Base-by-base conservation (phyloP, 1,284 basidiomycete species). In the Microbotryum scabiosae region DNA sequence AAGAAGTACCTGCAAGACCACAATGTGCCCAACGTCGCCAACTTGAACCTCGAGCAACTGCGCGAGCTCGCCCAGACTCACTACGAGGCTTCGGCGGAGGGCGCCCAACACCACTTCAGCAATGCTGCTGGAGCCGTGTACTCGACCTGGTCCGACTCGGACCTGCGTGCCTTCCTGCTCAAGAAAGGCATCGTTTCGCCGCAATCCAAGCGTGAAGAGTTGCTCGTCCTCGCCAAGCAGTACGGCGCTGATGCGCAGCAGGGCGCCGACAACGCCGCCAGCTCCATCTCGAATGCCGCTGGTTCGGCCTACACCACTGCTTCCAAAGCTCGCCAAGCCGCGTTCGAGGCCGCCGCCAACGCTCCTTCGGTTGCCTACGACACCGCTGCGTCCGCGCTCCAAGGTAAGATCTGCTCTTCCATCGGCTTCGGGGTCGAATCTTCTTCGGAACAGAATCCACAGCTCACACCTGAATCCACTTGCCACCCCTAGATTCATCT, bases 171-270 rank as follows among this genome's bases (percentile, higher is more conserved):
- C 67, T 93, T 86, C 76, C 79, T 96, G n/a, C 81, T 94, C 61
- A 83, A 89, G 71, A 85, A 91, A 66, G 90, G 90, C 51, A 79
- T 93, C 63, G 83, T 94, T 51, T 82, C 85, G 20, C 91, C 91
- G 16, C 80, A 81, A 26, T 85, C 87, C 4, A 84, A 84, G 4
- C 80, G 82, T 59, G 91, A 94, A 72, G 82, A 90, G 72, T 83
- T 96, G 36, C 79, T 85, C 20, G 76, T 86, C 20, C 79, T 88
- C 36, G 90, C 88, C 26, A 87, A 86, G 77, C 81, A 83, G 69
- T 82, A 84, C 74, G 77, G 64, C 65, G 75, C 73, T 43, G 46
- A 55, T 21, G 62, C 58, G 4, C 9, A 25, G 28, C 14, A 55
- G 8, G 36, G 36, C 16, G 56, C 57, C 18, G 44, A 51, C 21